These are phyloP conservation scores for Cystobasidium ongulense DNA, from an alignment of 768 basidiomycete genomes.

Conservation along the genomic window DNA sequence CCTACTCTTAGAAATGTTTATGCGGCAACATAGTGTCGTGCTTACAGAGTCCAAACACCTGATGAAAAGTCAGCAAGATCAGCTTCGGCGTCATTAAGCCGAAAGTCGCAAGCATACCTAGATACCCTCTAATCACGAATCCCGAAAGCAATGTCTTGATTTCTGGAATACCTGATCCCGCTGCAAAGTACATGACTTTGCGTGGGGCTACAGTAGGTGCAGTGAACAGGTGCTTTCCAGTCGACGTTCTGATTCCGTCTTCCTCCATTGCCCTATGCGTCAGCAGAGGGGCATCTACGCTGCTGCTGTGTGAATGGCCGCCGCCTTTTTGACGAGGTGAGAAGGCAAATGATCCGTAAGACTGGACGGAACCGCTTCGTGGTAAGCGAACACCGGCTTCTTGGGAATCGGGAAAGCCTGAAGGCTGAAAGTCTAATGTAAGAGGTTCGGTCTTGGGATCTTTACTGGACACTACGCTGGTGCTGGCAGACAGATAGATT, in stretches of 20 bases:
- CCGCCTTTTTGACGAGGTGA: not conserved
- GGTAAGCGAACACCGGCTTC: slow-evolving; percentile 31
- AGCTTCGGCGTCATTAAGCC: not conserved
- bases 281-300: not conserved
- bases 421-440: not conserved
- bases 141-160: slow-evolving; percentile 91
- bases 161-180: slow-evolving; percentile 92
- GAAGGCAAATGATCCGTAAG: slow-evolving; percentile 20
- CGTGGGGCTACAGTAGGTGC: slow-evolving; percentile 15
- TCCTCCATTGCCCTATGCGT: not conserved
- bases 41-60: not conserved
- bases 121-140: slow-evolving; percentile 94
- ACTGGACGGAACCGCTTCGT: slow-evolving; percentile 37
- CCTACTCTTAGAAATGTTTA: not conserved
- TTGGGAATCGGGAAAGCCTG: slow-evolving; percentile 28
- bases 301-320: slow-evolving; percentile 3
- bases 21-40: not conserved
- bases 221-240: not conserved
- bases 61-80: not conserved
- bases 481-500: slow-evolving; percentile 75
- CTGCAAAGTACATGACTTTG: slow-evolving; percentile 51
- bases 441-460: slow-evolving; percentile 55
- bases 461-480: slow-evolving; percentile 77
- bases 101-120: slow-evolving; percentile 59
- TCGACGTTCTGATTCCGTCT: not conserved